Evolutionary conservation across 2,329 filamentous ascomycete species (phyloP).

Genomic region (Cladosporium cucumerinum): DNA sequence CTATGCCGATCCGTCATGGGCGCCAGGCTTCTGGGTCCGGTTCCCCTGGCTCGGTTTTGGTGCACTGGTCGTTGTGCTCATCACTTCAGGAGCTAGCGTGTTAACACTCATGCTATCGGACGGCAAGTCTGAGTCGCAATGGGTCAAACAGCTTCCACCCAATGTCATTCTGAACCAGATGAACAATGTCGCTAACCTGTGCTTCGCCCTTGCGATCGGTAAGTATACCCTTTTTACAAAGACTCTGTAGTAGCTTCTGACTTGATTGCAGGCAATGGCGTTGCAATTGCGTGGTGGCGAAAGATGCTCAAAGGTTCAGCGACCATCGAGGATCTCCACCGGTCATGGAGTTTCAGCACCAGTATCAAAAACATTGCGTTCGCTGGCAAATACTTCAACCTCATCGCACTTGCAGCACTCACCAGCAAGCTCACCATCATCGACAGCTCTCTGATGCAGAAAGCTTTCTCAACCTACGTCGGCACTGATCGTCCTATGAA

Average conservation of each 20-base stretch:
- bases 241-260: neutral
- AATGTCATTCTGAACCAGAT: slow-evolving; percentile 24
- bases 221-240: neutral
- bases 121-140: slow-evolving; percentile 13
- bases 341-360: slow-evolving; percentile 25
- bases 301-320: slow-evolving; percentile 23
- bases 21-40: slow-evolving; percentile 19
- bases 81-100: slow-evolving; percentile 19
- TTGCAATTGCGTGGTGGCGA: slow-evolving; percentile 30
- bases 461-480: slow-evolving; percentile 20
- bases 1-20: slow-evolving; percentile 15
- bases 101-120: slow-evolving; percentile 3
- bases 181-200: slow-evolving; percentile 23
- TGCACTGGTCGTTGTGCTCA: slow-evolving; percentile 21
- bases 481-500: slow-evolving; percentile 3
- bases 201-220: slow-evolving; percentile 26
- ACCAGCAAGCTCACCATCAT: slow-evolving; percentile 28
- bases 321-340: slow-evolving; percentile 26
- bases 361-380: slow-evolving; percentile 23
- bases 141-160: slow-evolving; percentile 23
- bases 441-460: slow-evolving; percentile 26
- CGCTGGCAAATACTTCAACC: slow-evolving; percentile 27
- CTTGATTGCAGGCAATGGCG: slow-evolving; percentile 18
- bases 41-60: slow-evolving; percentile 24
- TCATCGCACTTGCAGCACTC: slow-evolving; percentile 28